Conservation (phyloP, 768 basidiomycete genomes). For the Trametes cingulata region DNA sequence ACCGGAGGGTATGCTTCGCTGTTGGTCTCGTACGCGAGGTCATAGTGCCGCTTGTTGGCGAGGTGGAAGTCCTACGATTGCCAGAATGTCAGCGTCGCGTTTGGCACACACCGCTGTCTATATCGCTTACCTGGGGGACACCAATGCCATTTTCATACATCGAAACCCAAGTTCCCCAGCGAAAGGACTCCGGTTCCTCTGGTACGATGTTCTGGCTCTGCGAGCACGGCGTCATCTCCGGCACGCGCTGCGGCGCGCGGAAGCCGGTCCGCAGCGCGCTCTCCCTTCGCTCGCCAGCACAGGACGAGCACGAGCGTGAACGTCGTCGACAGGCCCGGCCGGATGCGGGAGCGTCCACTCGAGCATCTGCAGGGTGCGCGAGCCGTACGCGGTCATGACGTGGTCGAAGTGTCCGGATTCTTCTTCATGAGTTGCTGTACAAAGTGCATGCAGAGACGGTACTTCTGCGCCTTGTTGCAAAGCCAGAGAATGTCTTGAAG, state of each 20-base stretch:
- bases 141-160: slow-evolving; percentile 99
- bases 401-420: slow-evolving; percentile 57
- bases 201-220: slow-evolving; percentile 43
- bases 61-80: slow-evolving; percentile 83
- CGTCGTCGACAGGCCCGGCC: slow-evolving; percentile 51
- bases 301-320: slow-evolving; percentile 63
- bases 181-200: slow-evolving; percentile 87
- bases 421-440: slow-evolving; percentile 57
- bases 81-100: background rate
- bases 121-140: slow-evolving; percentile 80
- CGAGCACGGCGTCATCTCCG: slow-evolving; percentile 31
- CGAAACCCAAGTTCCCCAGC: slow-evolving; percentile 98
- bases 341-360: slow-evolving; percentile 59
- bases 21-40: slow-evolving; percentile 85
- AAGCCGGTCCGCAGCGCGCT: slow-evolving; percentile 59
- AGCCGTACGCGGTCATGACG: slow-evolving; percentile 52
- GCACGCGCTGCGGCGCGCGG: slow-evolving; percentile 15
- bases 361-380: slow-evolving; percentile 54
- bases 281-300: slow-evolving; percentile 59
- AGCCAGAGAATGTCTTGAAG: slow-evolving; percentile 58
- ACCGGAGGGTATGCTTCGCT: slow-evolving; percentile 89
- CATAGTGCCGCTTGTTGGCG: slow-evolving; percentile 95
- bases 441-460: slow-evolving; percentile 54
- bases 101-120: background rate
- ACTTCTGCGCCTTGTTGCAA: slow-evolving; percentile 52